Evolutionary conservation across 2,329 filamentous ascomycete genomes (phyloP).

Genomic region (Diaporthe ilicicola): DNA sequence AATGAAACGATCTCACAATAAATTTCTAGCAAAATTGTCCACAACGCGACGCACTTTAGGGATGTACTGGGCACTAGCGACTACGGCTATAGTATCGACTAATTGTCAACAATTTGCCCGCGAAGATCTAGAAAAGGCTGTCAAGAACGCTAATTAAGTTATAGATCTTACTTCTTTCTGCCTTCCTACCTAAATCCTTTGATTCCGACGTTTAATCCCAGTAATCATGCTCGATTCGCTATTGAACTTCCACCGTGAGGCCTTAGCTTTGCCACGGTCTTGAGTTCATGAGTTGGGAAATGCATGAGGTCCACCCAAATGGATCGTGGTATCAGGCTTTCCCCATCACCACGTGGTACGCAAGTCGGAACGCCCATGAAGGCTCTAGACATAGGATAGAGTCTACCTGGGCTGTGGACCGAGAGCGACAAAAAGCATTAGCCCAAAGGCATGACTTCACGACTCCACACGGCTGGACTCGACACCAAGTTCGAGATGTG

Average conservation of each 20-base stretch:
- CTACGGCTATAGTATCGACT: not conserved
- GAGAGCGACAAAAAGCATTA: too few relatives aligned
- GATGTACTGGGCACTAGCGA: not conserved
- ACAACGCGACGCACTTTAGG: not conserved
- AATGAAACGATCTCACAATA: not conserved
- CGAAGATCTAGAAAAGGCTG: not conserved
- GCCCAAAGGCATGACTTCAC: too few relatives aligned
- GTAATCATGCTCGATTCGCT: not conserved
- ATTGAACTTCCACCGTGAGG: not conserved
- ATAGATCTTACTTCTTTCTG: not conserved
- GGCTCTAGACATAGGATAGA: too few relatives aligned
- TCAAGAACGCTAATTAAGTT: not conserved
- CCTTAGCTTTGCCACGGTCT: not conserved
- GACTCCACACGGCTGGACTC: too few relatives aligned
- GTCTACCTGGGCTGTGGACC: too few relatives aligned
- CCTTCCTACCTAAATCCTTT: not conserved
- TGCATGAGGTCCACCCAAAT: too few relatives aligned
- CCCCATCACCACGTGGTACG: too few relatives aligned
- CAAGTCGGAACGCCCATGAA: too few relatives aligned
- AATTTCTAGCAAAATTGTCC: not conserved
- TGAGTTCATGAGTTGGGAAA: too few relatives aligned
- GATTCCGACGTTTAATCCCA: not conserved
- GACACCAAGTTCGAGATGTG: too few relatives aligned
- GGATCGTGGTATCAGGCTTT: too few relatives aligned
- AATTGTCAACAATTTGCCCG: not conserved